Evolutionary conservation across 2,329 filamentous ascomycete genomes (phyloP), one percentile per base, ranked within the genome.

Genomic region (Xylaria sp.): DNA sequence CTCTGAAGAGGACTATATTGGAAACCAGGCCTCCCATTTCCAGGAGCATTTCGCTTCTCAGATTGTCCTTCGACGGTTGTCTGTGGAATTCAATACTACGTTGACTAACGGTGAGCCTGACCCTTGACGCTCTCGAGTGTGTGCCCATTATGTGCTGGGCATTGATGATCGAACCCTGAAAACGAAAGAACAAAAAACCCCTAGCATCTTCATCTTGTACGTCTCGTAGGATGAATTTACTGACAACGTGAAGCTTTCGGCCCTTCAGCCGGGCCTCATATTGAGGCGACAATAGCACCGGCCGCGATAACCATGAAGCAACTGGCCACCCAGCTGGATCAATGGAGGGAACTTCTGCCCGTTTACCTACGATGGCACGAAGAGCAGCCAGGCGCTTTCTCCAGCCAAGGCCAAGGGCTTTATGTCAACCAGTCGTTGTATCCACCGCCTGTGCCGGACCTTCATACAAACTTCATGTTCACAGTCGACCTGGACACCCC

Each of bases 1-100:
- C 22, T 75, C 72, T n/a, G 73, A 77, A 34, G 74, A 76, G 16
- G 78, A 81, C 58, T 74, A 77, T 52, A 63, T 75, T 11, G 73
- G 71, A 18, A 79, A 82, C 56, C 77, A 82, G 56, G 68, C 73
- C 8, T 78, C 80, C 1, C 77, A 83, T 54, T 83, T 81, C 52
- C 78, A 83, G 56, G 79, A 83, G 54, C 77, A 86, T 60, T 86
- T 84, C 64, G 76, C 81, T 2, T 84, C 83, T 0, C 82, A 86
- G 62, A 80, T 87, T 42, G 79, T 82, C 9, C 72, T 87, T 17
- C 74, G 80, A 18, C 73, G 79, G 20, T 69, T 86, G 2, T 79
- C 80, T 37, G 74, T 77, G 1, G 75, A 78, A 19, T 79, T 85
- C 17, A 78, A 86, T 63, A 71, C 72, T 40, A 72, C 74, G 2